Percentiles rank a stretch among this genome's conserved stretches.
phyloP scores from a whole-genome alignment of 2,329 filamentous ascomycete genomes.

The Rhynchosporium graminicola region DNA sequence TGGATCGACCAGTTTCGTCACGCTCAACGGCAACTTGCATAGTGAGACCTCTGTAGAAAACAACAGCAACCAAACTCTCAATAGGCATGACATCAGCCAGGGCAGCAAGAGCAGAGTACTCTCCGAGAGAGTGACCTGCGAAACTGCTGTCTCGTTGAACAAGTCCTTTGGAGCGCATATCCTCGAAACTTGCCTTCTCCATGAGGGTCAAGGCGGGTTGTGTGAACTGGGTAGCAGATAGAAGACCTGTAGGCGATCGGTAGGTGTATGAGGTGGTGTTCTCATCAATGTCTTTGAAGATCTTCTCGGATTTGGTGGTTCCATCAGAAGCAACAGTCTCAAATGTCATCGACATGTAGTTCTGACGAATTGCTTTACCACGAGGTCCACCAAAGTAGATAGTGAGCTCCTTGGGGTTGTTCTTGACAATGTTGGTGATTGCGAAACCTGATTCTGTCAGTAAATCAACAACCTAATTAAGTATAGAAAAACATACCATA shows the following conservation, averaged over 20 bases:
- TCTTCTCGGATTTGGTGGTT: constrained; percentile 95
- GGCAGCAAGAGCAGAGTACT: constrained; percentile 95
- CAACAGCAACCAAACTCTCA: constrained; percentile 94
- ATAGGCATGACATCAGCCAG: constrained; percentile 99
- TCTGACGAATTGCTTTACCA: constrained; percentile 95
- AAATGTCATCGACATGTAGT: constrained; percentile 99
- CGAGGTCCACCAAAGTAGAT: constrained; percentile 96
- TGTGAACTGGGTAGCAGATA: constrained; percentile 98
- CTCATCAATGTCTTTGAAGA: constrained; percentile 97
- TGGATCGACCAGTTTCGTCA: constrained; percentile 87
- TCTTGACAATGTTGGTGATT: constrained; percentile 98
- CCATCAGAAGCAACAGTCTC: constrained; percentile 95
- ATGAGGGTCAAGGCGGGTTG: constrained; percentile 96
- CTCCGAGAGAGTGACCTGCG: constrained; percentile 94
- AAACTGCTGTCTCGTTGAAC: constrained; percentile 97
- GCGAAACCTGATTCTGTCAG: constrained; percentile 68
- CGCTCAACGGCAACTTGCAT: constrained; percentile 99
- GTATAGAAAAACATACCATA: constrained; percentile 68
- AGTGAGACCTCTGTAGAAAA: constrained; percentile 97
- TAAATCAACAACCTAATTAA: constrained; percentile 19
- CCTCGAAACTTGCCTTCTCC: constrained; percentile 99
- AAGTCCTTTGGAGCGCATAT: constrained; percentile 96
- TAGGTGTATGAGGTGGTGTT: constrained; percentile 95
- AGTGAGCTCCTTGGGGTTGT: constrained; percentile 98
- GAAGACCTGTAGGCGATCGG: constrained; percentile 86